Base-by-base conservation (phyloP, 768 basidiomycete species). In the Hysterangium stoloniferum region DNA sequence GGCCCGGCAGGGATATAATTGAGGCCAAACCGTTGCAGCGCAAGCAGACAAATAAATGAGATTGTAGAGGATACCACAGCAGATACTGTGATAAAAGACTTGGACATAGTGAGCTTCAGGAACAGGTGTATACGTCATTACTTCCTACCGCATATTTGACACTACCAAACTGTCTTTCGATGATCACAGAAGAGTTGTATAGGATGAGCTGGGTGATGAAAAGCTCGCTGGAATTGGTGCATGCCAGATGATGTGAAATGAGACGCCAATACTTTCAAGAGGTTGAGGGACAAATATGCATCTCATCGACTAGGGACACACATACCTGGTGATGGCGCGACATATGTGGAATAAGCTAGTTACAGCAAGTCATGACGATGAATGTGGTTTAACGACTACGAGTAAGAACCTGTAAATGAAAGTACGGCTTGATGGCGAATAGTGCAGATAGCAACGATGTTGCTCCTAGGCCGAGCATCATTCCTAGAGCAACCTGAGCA, bases 121-220 rank as follows among this genome's bases (percentile, higher is more conserved):
- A 15, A 17, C 15, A 15, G 42, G 13, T 34, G 20, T 56, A 27
- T 12, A 64, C n/a, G n/a, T n/a, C n/a, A n/a, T n/a, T n/a, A n/a
- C n/a, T 81, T 65, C 56, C n/a, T 42, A 92, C 90, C 27, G 88
- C 89, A 66, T 78, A 96, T 65, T 96, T 96, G 52, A 85, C 66
- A 48, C 82, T 82, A 9, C 94, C 93, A 60, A 91, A 96, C 35
- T 80, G 79, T 47, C 94, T 77, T 60, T 97, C 94, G 27, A 95
- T 73, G 22, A 75, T 76, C 1, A 88, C 63, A 2, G 77, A 79
- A 17, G 80, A 71, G 59, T 80, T 80, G 66, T 83, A 93, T 1
- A 95, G 66, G 4, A 92, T 53, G 22, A 95, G 57, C 54, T 85
- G 79, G 0, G 78, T 80, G 36, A 96, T 63, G 51, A 96, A 75